A percentile compares a stretch with the other conserved stretches of the same genome.
phyloP scores from a whole-genome alignment of 805 yeast species.

The Hanseniaspora meyeri region DNA sequence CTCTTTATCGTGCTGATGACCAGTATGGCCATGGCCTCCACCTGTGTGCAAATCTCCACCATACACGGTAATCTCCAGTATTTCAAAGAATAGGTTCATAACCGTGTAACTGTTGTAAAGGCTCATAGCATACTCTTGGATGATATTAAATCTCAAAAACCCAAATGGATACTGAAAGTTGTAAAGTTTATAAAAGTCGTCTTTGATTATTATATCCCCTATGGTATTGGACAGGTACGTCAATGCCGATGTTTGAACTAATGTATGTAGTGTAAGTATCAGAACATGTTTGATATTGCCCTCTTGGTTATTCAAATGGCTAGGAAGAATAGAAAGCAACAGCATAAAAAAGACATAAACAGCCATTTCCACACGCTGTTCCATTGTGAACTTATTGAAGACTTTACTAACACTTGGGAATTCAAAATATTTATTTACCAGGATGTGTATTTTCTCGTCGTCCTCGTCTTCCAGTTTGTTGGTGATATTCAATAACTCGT shows the following conservation, averaged over 20 bases:
- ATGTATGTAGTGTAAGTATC: not conserved
- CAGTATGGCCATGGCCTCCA: constrained; percentile 2
- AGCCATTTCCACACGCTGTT: not conserved
- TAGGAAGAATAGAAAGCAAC: not conserved
- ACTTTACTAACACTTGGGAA: not conserved
- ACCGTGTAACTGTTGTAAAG: constrained; percentile 1
- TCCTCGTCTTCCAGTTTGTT: constrained; percentile 6
- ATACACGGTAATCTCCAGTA: constrained; percentile 4
- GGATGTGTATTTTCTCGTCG: constrained; percentile 5
- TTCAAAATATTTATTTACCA: constrained; percentile 10
- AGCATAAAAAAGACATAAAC: not conserved
- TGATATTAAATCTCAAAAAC: not conserved
- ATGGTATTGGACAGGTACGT: not conserved
- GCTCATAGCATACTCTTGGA: not conserved
- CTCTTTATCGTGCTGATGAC: constrained; percentile 6
- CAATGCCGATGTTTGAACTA: not conserved
- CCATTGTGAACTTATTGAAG: not conserved
- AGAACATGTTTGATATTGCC: not conserved
- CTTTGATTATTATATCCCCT: not conserved
- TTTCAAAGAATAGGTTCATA: constrained; percentile 9
- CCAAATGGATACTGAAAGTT: constrained; percentile 12
- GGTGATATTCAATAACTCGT: constrained; percentile 8
- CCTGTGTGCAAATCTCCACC: constrained; percentile 4
- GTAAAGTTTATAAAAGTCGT: constrained; percentile 2
- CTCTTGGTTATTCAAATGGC: not conserved